phyloP scores from a whole-genome alignment of 768 basidiomycete genomes.

The Mycena alexandri region DNA sequence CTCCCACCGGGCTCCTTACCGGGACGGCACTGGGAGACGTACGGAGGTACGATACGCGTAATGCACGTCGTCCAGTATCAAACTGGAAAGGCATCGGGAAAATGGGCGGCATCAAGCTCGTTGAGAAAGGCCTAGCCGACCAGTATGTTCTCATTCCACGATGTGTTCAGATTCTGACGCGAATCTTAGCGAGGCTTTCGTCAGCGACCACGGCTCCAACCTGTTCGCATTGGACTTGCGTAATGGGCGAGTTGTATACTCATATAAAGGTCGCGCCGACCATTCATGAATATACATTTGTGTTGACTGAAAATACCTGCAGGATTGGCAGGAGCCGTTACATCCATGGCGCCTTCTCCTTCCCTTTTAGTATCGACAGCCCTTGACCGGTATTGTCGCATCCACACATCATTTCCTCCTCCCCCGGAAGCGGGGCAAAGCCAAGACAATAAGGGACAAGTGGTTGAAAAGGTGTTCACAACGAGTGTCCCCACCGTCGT shows the following conservation, averaged over 20 bases:
- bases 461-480: constrained; percentile 74
- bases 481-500: constrained; percentile 73
- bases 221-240: constrained; percentile 78
- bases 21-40: constrained; percentile 83
- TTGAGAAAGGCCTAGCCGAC: constrained; percentile 72
- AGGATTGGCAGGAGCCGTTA: constrained; percentile 82
- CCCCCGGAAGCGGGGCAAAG: constrained; percentile 61
- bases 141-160: constrained; percentile 61
- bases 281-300: too few species aligned
- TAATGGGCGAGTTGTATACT: constrained; percentile 71
- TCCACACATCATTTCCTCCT: constrained; percentile 73
- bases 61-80: constrained; percentile 74
- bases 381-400: constrained; percentile 76
- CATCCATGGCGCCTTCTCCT: constrained; percentile 70
- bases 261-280: constrained; percentile 66
- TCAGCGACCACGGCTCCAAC: constrained; percentile 74
- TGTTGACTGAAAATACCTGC: constrained; percentile 9
- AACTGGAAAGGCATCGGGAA: constrained; percentile 74
- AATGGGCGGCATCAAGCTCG: constrained; percentile 68
- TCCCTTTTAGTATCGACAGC: constrained; percentile 70
- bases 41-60: constrained; percentile 82
- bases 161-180: constrained; percentile 15
- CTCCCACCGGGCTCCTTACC: constrained; percentile 65
- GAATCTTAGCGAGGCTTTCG: constrained; percentile 63
- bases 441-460: constrained; percentile 68